Base-by-base conservation (phyloP, 768 basidiomycete genomes). In the Sutorius australiensis region DNA sequence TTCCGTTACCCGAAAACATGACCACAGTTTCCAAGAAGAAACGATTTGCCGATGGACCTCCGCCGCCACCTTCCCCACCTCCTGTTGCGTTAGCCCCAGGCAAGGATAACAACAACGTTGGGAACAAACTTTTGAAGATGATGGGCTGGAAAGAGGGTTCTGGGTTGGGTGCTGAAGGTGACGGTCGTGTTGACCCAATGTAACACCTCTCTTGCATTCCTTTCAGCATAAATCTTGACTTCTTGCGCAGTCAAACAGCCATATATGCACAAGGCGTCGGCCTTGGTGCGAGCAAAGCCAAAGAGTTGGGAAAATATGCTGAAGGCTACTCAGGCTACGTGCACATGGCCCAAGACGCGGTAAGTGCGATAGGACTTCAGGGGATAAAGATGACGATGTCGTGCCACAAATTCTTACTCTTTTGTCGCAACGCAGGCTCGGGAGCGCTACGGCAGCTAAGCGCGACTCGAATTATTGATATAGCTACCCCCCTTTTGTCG, bases 61-160 rank as follows among this genome's bases (percentile, higher is more conserved):
- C 82, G 0, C 73, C 80, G 0, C 80, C 86, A 3, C 74, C 86
- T 2, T 71, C 78, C 1, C 82, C 87, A 0, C 82, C 87, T 1
- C 82, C 83, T 9, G 78, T 81, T 6, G 76, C 82, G 3, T 61
- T 85, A 4, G 83, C 86, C 60, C 89, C 86, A 6, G 89, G 82
- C 6, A 75, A 90, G 65, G 94, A 98, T 61, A 82, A 86, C 46
- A 84, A 62, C 38, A 98, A 98, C 61, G 81, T 92, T 11, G 97
- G 97, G 6, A 95, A 95, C 65, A 94, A 92, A 64, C 67, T 99
- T 52, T 69, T 98, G 57, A 92, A 92, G 69, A 95, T 95, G 83
- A 98, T 98, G 95, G 97, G 95, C 1, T 98, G 95, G 95, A 89
- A 80, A 57, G 88, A 89, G 62, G 95, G 95, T 6, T 84, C 80